phyloP scores from a whole-genome alignment of 306 rosid species.

The Prunus kanzakura region DNA sequence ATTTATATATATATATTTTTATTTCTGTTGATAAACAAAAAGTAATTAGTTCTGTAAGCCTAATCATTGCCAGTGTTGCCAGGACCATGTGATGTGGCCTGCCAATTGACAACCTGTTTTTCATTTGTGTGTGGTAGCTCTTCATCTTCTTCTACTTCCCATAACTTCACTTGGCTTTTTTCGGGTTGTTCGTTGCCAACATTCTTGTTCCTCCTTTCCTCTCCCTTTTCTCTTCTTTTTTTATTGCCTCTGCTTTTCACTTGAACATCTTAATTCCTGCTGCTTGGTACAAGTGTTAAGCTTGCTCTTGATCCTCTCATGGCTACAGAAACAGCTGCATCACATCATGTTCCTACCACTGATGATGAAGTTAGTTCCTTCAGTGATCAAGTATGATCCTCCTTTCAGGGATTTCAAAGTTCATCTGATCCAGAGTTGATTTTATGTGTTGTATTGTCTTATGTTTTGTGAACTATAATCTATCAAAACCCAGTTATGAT shows the following conservation, averaged over 20 bases:
- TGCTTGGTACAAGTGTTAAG: constrained; percentile 10
- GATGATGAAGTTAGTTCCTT: constrained; percentile 54
- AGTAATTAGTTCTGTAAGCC: constrained; percentile 32
- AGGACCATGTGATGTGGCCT: background rate
- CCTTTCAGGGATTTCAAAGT: background rate
- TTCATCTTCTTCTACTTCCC: constrained; percentile 26
- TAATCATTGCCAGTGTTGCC: constrained; percentile 52
- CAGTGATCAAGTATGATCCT: background rate
- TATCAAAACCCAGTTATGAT: background rate
- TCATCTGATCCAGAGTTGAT: background rate
- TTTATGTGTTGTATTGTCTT: background rate
- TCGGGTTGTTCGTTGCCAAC: constrained; percentile 68
- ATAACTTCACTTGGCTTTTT: constrained; percentile 30
- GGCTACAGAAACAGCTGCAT: constrained; percentile 48
- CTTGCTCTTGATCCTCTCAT: constrained; percentile 31
- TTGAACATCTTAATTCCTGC: constrained; percentile 13
- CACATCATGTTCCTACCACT: constrained; percentile 41
- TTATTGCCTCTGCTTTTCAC: constrained; percentile 4
- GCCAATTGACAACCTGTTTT: constrained; percentile 46
- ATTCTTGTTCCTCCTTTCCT: constrained; percentile 42
- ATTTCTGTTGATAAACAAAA: constrained; percentile 23
- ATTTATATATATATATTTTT: background rate
- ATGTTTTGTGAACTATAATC: background rate
- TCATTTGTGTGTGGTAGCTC: constrained; percentile 18
- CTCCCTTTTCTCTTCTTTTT: background rate